Evolutionary conservation across 1,139 yeast genomes (phyloP).

Genomic region (Taphrina communis): DNA sequence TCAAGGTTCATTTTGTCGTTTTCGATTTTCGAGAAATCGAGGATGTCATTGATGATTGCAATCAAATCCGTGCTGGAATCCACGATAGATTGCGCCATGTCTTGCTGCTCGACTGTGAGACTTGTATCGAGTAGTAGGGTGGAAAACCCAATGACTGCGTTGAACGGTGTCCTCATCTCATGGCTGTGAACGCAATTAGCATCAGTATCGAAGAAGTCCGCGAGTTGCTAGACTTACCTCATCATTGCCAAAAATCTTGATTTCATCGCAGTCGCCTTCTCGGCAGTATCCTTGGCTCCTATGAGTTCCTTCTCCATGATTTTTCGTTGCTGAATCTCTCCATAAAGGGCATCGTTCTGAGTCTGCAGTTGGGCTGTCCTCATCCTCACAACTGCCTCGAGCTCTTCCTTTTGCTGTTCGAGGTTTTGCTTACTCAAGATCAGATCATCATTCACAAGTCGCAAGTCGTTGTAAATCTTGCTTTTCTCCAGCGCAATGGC

Average conservation of each 20-base stretch:
- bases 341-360: slow-evolving; percentile 17
- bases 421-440: slow-evolving; percentile 4
- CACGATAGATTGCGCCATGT: slow-evolving; percentile 78
- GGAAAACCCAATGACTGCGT: slow-evolving; percentile 92
- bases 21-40: slow-evolving; percentile 68
- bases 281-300: slow-evolving; percentile 48
- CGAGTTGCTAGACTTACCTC: slow-evolving; percentile 3
- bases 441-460: slow-evolving; percentile 24
- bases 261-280: slow-evolving; percentile 55
- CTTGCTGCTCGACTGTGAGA: slow-evolving; percentile 75
- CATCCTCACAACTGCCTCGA: slow-evolving; percentile 23
- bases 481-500: slow-evolving; percentile 46
- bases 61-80: slow-evolving; percentile 75
- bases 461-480: slow-evolving; percentile 18
- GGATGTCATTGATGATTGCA: slow-evolving; percentile 77
- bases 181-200: slow-evolving; percentile 64
- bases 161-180: slow-evolving; percentile 87
- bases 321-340: slow-evolving; percentile 21
- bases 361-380: slow-evolving; percentile 25
- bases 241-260: slow-evolving; percentile 76
- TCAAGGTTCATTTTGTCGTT: slow-evolving; percentile 76
- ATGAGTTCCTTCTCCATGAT: slow-evolving; percentile 50
- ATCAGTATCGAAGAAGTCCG: slow-evolving; percentile 51
- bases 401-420: slow-evolving; percentile 18
- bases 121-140: slow-evolving; percentile 83